phyloP scores from a whole-genome alignment of 1,284 basidiomycete genomes.

The Tilletiopsis washingtonensis region DNA sequence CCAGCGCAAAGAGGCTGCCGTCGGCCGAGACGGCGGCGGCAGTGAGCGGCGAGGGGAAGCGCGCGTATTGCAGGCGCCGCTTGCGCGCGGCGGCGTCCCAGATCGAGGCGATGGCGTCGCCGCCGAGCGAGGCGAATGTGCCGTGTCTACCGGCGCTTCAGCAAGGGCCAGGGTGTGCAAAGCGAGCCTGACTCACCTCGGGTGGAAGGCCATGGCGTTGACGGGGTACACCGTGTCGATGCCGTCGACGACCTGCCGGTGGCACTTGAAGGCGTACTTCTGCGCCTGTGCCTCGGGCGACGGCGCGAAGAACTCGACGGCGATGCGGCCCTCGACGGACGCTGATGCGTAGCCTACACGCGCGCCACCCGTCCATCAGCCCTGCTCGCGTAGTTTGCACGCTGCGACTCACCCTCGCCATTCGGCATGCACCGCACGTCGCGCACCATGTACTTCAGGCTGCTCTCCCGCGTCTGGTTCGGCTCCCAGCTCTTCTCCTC shows the following conservation, averaged over 20 bases:
- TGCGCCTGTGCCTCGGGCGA: conserved; percentile 63
- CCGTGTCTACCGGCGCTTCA: conserved; percentile 61
- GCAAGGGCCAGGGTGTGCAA: background rate
- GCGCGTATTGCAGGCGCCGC: conserved; percentile 72
- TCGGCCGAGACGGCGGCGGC: conserved; percentile 26
- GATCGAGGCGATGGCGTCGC: conserved; percentile 79
- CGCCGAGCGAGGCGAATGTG: conserved; percentile 89
- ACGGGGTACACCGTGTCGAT: conserved; percentile 99
- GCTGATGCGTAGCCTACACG: conserved; percentile 76
- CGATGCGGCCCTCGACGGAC: conserved; percentile 90
- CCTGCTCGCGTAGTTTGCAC: background rate
- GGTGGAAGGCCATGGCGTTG: conserved; percentile 88
- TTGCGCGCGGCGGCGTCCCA: conserved; percentile 99
- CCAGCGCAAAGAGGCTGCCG: conserved; percentile 27
- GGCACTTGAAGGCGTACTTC: conserved; percentile 98
- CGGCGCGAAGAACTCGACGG: conserved; percentile 93
- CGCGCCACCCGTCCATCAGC: background rate
- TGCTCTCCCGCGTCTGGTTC: conserved; percentile 73
- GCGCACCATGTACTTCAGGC: conserved; percentile 88
- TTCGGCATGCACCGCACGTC: conserved; percentile 83
- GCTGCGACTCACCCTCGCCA: conserved; percentile 64
- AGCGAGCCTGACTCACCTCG: conserved; percentile 46
- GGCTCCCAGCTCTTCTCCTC: conserved; percentile 20
- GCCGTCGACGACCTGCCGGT: conserved; percentile 77
- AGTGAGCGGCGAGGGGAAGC: conserved; percentile 20